These are phyloP conservation scores for Didymosphaeria variabile DNA, from an alignment of 2,329 filamentous ascomycete genomes.

Conservation along the genomic window DNA sequence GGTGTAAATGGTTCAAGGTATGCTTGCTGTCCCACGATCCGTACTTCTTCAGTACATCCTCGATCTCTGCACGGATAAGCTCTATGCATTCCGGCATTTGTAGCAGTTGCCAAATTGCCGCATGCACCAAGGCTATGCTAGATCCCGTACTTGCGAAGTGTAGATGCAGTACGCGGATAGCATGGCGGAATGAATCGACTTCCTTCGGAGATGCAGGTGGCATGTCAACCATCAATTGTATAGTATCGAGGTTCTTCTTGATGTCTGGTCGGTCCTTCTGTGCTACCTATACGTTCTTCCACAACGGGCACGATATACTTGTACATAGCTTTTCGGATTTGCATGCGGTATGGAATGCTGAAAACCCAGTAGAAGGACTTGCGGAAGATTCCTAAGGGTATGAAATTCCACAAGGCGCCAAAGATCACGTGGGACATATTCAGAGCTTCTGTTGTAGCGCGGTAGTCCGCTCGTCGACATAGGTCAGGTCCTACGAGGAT, in stretches of 20 bases:
- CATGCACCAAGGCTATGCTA: constrained; percentile 13
- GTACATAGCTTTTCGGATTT: constrained; percentile 12
- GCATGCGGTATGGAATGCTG: constrained; percentile 14
- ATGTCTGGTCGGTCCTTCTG: too few relatives aligned
- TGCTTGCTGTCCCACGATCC: constrained; percentile 19
- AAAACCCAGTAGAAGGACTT: constrained; percentile 19
- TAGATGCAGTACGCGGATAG: constrained; percentile 17
- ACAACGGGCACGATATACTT: constrained; percentile 18
- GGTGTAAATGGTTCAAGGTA: constrained; percentile 17
- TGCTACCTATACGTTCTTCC: constrained; percentile 13
- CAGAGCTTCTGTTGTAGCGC: constrained; percentile 10
- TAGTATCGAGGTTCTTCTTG: constrained; percentile 11
- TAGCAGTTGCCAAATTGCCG: constrained; percentile 14
- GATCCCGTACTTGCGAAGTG: constrained; percentile 17
- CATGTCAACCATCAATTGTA: constrained; percentile 18
- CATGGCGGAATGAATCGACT: constrained; percentile 14
- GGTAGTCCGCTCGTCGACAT: constrained; percentile 16
- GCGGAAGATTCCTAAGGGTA: constrained; percentile 12
- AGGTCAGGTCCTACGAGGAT: constrained; percentile 17
- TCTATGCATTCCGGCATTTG: constrained; percentile 12
- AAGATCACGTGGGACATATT: constrained; percentile 19
- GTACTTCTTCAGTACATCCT: constrained; percentile 10
- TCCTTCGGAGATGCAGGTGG: constrained; percentile 12
- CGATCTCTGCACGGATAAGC: constrained; percentile 14
- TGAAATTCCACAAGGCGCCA: constrained; percentile 14